Conservation (phyloP, 2,329 filamentous ascomycete genomes). For the Basipetospora chlamydospora region DNA sequence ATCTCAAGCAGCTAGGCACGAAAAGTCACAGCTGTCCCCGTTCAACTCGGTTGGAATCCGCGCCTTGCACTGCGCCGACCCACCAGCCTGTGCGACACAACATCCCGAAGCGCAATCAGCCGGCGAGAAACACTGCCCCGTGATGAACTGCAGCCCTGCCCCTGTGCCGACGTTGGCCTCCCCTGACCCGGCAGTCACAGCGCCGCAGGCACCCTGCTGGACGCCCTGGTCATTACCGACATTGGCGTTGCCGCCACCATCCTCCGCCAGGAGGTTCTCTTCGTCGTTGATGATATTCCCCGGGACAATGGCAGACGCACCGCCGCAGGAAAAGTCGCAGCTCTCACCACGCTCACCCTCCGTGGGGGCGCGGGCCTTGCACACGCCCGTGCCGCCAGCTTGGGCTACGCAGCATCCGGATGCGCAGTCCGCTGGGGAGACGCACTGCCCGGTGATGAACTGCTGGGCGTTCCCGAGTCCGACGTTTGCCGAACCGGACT, state of each 20-base stretch:
- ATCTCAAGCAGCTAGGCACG: too few species aligned
- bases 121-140: slow-evolving; percentile 12
- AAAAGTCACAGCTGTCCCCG: slow-evolving; percentile 3
- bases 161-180: slow-evolving; percentile 14
- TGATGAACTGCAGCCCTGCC: slow-evolving; percentile 14
- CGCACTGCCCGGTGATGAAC: slow-evolving; percentile 15
- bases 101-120: slow-evolving; percentile 17
- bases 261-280: too few species aligned
- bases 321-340: slow-evolving; percentile 4
- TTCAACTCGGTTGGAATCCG: not conserved
- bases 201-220: not conserved
- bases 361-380: slow-evolving; percentile 1
- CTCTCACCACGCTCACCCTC: not conserved
- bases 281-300: not conserved
- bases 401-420: slow-evolving; percentile 17
- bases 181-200: slow-evolving; percentile 8
- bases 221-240: too few species aligned
- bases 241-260: not conserved
- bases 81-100: slow-evolving; percentile 13
- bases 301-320: not conserved
- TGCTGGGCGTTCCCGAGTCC: slow-evolving; percentile 13
- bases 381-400: slow-evolving; percentile 6
- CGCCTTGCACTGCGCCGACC: slow-evolving; percentile 2
- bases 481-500: slow-evolving; percentile 12
- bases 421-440: slow-evolving; percentile 14